Conservation (phyloP, 2,329 filamentous ascomycete species). For the Nemania abortiva region DNA sequence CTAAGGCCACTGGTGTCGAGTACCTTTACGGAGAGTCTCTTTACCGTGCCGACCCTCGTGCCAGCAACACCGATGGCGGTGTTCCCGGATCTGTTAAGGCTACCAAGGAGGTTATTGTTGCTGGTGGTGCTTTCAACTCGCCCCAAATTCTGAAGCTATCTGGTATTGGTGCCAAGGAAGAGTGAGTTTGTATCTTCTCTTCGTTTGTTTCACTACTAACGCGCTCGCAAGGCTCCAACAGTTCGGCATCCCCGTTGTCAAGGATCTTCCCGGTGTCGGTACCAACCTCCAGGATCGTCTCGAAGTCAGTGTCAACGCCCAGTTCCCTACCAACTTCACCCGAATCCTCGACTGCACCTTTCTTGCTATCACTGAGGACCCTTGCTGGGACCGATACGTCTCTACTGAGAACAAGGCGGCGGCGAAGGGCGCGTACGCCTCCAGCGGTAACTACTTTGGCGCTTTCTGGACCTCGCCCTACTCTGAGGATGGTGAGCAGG, state of each 20-base stretch:
- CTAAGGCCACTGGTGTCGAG: constrained; percentile 61
- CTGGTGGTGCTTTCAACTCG: constrained; percentile 65
- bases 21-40: constrained; percentile 61
- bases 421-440: constrained; percentile 52
- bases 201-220: not conserved
- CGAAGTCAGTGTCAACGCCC: constrained; percentile 60
- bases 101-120: constrained; percentile 62
- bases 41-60: constrained; percentile 59
- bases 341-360: constrained; percentile 54
- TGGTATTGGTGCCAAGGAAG: constrained; percentile 57
- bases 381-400: constrained; percentile 48
- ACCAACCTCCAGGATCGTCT: constrained; percentile 69
- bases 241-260: constrained; percentile 56
- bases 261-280: constrained; percentile 68
- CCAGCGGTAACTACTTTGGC: constrained; percentile 52
- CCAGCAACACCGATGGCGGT: constrained; percentile 43
- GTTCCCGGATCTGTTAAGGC: constrained; percentile 53
- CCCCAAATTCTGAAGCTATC: constrained; percentile 66
- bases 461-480: constrained; percentile 47
- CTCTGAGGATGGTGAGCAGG: constrained; percentile 48
- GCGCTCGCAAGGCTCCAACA: constrained; percentile 45
- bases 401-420: constrained; percentile 36
- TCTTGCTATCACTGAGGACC: constrained; percentile 51
- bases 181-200: constrained; percentile 37
- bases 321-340: constrained; percentile 55